Percentiles rank a stretch among this genome's conserved stretches.
Conservation (phyloP, 495 filamentous ascomycete genomes). For the Endocarpon pusillum region DNA sequence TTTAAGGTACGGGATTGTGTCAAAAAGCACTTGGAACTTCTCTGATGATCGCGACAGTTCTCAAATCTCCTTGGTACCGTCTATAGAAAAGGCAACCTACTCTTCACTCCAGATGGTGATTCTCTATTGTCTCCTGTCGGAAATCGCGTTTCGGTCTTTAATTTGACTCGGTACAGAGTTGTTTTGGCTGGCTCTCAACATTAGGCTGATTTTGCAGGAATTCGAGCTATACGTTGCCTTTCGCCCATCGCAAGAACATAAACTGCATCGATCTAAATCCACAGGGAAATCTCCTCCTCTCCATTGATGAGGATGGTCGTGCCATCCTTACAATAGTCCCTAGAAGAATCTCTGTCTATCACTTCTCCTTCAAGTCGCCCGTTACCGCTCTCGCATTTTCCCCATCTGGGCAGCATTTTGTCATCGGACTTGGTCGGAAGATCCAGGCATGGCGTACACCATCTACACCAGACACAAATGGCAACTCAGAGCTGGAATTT, state of each 20-base stretch:
- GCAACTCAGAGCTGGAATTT: slow-evolving; percentile 77
- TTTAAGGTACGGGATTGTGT: too few species aligned
- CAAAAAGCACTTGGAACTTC: neutral
- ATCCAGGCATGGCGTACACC: slow-evolving; percentile 94
- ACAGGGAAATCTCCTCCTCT: slow-evolving; percentile 74
- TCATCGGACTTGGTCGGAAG: slow-evolving; percentile 63
- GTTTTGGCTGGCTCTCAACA: neutral
- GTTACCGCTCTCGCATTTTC: slow-evolving; percentile 82
- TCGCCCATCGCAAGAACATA: slow-evolving; percentile 88
- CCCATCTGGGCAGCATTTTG: slow-evolving; percentile 79
- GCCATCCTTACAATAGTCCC: slow-evolving; percentile 81
- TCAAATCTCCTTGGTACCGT: slow-evolving; percentile 93
- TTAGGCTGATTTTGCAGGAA: slow-evolving; percentile 39
- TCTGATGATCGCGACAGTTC: slow-evolving; percentile 36
- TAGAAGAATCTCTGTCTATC: slow-evolving; percentile 68
- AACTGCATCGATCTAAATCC: slow-evolving; percentile 73
- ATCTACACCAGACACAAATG: slow-evolving; percentile 57
- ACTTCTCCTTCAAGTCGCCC: slow-evolving; percentile 80
- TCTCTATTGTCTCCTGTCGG: slow-evolving; percentile 94
- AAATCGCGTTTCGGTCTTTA: slow-evolving; percentile 89
- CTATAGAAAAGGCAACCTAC: slow-evolving; percentile 88
- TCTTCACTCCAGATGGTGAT: slow-evolving; percentile 93
- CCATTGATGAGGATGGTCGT: slow-evolving; percentile 85
- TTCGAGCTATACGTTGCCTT: slow-evolving; percentile 87
- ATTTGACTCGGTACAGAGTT: slow-evolving; percentile 68